Evolutionary conservation across 2,329 filamentous ascomycete genomes (phyloP), one percentile per base, ranked within the genome.

Genomic region (Penicillium brasilianum): DNA sequence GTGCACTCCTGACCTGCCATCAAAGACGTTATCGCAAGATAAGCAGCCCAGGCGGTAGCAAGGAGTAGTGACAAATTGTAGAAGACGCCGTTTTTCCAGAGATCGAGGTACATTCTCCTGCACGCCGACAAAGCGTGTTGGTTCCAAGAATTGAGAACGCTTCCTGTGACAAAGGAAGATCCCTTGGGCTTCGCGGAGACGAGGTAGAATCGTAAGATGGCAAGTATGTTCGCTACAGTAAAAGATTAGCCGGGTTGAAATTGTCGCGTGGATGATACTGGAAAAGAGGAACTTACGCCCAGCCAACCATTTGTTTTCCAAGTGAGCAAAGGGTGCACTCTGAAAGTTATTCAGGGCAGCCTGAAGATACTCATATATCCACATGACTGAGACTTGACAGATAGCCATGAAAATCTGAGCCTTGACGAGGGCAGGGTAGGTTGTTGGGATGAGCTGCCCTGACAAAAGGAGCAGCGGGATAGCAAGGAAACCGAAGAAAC

Each of bases 221-320:
- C 63, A 18, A 60, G 65, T 4, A 72, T 54, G 53, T 70, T 69
- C 5, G 62, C 71, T 73, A 11, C 6, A 11, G 11, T 30, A 6
- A 28, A 28, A 28, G n/a, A 6, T 6, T 41, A 28, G 44, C 41
- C n/a, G 49, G 39, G 25, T 16, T 9, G 34, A 34, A 44, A 1
- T 20, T 20, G 4, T 43, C 34, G 6, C 6, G 20, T 37, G 7
- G 9, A 20, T 10, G 8, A 7, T 14, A 41, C 22, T n/a, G n/a
- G n/a, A n/a, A 44, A 25, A 5, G 11, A 44, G 5, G 16, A 53
- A 60, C 69, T 65, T 62, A 74, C 72, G 56, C 34, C 62, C 55
- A 34, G 72, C 61, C 36, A 72, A 60, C 71, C 72, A 74, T 16
- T 64, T 72, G 18, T 73, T 71, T 28, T 73, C 71, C 2, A 72